Base-by-base conservation (phyloP, 768 basidiomycete species). In the Tylopilus intermedius region DNA sequence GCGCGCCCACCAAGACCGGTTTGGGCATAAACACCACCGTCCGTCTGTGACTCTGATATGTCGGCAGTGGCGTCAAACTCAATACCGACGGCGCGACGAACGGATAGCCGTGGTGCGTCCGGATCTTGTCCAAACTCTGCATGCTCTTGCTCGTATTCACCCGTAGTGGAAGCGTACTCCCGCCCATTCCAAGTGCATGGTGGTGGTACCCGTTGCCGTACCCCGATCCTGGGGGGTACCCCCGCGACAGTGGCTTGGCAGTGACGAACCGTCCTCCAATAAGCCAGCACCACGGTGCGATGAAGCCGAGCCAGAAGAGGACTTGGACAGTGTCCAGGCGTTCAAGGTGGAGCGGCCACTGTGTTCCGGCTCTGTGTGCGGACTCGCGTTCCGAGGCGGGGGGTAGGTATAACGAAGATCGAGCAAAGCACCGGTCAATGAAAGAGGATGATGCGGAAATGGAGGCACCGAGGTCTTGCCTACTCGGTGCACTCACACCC, bases 281-380 rank as follows among this genome's bases (percentile, higher is more conserved):
- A 42, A 89, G 75, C 87, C 87, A 89, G 48, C 87, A 77, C 67
- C 84, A 79, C 0, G 87, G 87, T 42, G 78, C 83, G 44, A 87
- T 51, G 59, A 89, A 89, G 3, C 87, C 87, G 0, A 83, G 51
- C 83, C 84, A 88, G 69, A 89, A 89, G n/a, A 86, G 71, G 65
- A 83, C 77, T 60, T 78, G 76, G 2, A 79, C 73, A 0, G 79
- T 59, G 27, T 71, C 63, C 26, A 48, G 15, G 6, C 51, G 52
- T 22, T 61, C 58, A n/a, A n/a, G n/a, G n/a, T n/a, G n/a, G 8
- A 46, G 11, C 21, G 18, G 21, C 68, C 64, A 56, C n/a, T 40
- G 51, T 10, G 51, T 14, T 15, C 58, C 53, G 30, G 51, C 54
- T 10, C 56, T 52, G 4, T 57, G 59, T 62, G 68, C 42, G 48